phyloP scores from a whole-genome alignment of 192 early-diverging fungal species.

The Pilaira anomala region DNA sequence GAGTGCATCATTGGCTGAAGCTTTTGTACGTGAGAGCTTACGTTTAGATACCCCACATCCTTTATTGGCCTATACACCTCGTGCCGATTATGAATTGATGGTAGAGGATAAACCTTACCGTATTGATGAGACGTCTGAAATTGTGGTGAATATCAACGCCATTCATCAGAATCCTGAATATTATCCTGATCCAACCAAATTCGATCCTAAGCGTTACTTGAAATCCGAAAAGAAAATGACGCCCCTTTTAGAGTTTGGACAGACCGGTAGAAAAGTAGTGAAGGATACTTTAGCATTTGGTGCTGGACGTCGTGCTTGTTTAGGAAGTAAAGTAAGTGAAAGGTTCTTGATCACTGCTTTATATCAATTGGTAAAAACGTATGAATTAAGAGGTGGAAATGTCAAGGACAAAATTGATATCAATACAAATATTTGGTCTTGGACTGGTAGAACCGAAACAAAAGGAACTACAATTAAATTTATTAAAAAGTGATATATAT shows the following conservation, averaged over 20 bases:
- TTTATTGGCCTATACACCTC: conserved; percentile 31
- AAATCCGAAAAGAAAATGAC: conserved; percentile 1
- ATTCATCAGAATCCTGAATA: conserved; percentile 41
- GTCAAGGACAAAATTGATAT: neutral
- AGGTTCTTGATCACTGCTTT: conserved; percentile 6
- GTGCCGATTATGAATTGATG: conserved; percentile 35
- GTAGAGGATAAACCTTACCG: conserved; percentile 33
- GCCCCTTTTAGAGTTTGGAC: neutral
- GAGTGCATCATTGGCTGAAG: conserved; percentile 1
- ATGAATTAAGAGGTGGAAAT: conserved; percentile 21
- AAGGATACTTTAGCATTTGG: conserved; percentile 38
- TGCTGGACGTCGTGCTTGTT: conserved; percentile 33
- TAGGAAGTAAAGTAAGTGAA: conserved; percentile 21
- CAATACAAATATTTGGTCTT: conserved; percentile 20
- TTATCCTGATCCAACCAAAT: conserved; percentile 39
- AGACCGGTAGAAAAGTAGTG: neutral
- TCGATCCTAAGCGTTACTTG: conserved; percentile 45
- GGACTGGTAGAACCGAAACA: conserved; percentile 27
- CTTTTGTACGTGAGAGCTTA: conserved; percentile 33
- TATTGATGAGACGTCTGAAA: conserved; percentile 23
- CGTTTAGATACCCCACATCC: conserved; percentile 25
- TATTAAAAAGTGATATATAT: conserved; percentile 4
- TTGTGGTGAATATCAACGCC: conserved; percentile 40
- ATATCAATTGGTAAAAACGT: conserved; percentile 11
- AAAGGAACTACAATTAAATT: conserved; percentile 8